phyloP scores from a whole-genome alignment of 495 filamentous ascomycete genomes.

The Podospora fimiseda region DNA sequence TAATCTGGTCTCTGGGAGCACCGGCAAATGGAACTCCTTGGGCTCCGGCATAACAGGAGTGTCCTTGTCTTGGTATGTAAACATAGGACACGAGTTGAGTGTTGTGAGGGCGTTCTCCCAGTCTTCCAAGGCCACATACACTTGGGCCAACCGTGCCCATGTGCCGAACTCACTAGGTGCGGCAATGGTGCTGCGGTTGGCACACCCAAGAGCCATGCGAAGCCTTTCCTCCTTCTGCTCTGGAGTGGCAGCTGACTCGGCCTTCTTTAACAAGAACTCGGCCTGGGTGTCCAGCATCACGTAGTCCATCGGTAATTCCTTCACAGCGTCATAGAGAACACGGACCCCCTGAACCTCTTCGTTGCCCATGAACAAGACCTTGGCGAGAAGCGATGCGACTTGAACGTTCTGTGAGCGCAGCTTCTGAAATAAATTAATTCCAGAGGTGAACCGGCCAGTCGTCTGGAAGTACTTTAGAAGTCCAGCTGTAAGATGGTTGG shows the following conservation, averaged over 20 bases:
- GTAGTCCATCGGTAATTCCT: conserved; percentile 93
- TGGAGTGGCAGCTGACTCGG: conserved; percentile 40
- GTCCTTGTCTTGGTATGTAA: conserved; percentile 98
- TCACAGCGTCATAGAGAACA: conserved; percentile 77
- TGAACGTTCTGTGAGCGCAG: conserved; percentile 84
- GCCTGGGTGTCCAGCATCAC: conserved; percentile 90
- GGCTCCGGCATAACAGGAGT: conserved; percentile 90
- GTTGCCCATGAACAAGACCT: conserved; percentile 84
- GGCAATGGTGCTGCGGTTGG: conserved; percentile 86
- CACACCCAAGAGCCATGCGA: conserved; percentile 82
- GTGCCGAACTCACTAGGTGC: conserved; percentile 96
- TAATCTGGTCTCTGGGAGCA: conserved; percentile 80
- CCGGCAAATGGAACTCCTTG: conserved; percentile 74
- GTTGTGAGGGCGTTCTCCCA: conserved; percentile 92
- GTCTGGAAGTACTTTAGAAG: conserved; percentile 96
- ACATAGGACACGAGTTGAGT: conserved; percentile 99
- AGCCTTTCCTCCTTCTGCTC: conserved; percentile 52
- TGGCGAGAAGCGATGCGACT: conserved; percentile 85
- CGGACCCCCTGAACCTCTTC: conserved; percentile 93
- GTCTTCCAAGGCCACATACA: conserved; percentile 86
- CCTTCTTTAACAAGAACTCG: conserved; percentile 84
- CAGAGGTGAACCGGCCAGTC: conserved; percentile 88
- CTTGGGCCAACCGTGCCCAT: conserved; percentile 88
- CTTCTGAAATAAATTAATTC: conserved; percentile 97
- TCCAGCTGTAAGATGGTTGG: conserved; percentile 89